These are phyloP conservation scores for Mucor saturninus DNA, from an alignment of 371 early-diverging fungal genomes.

Conservation along the genomic window DNA sequence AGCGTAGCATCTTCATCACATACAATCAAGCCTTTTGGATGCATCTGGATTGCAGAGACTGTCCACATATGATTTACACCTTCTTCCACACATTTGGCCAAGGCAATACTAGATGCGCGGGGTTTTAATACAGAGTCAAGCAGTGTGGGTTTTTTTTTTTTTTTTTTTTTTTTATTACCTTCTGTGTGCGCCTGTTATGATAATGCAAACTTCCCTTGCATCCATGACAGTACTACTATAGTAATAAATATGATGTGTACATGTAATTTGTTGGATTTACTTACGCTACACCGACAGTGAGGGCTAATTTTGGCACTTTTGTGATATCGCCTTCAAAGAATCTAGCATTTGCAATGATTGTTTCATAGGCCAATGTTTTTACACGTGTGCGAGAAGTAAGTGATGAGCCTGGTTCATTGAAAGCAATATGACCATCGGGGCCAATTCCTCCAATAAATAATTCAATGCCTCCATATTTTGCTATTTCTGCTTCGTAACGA, in stretches of 20 bases:
- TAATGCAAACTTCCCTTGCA: constrained; percentile 84
- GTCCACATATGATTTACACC: constrained; percentile 94
- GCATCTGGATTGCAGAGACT: constrained; percentile 88
- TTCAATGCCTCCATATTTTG: constrained; percentile 81
- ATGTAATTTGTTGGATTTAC: constrained; percentile 20
- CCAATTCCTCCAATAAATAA: constrained; percentile 85
- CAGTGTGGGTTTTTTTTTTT: neutral
- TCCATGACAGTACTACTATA: constrained; percentile 79
- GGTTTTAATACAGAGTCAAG: neutral
- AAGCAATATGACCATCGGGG: constrained; percentile 92
- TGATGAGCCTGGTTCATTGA: constrained; percentile 92
- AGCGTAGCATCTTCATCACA: constrained; percentile 92
- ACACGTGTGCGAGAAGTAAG: constrained; percentile 84
- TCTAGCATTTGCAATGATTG: constrained; percentile 87
- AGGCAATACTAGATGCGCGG: constrained; percentile 54
- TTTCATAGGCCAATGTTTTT: constrained; percentile 91
- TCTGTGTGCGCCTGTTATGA: constrained; percentile 86
- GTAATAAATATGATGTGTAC: neutral
- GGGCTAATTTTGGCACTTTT: constrained; percentile 87
- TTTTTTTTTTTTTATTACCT: constrained; percentile 13
- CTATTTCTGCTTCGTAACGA: constrained; percentile 80
- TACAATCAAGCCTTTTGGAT: constrained; percentile 86
- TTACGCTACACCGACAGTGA: constrained; percentile 89
- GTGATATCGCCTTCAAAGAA: constrained; percentile 88
- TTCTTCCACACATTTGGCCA: constrained; percentile 87